A percentile compares a stretch with the other conserved stretches of the same genome.
These are phyloP conservation scores for Monocercomonoides exilis DNA, from an alignment of 78 protist genomes.

Conservation along the genomic window DNA sequence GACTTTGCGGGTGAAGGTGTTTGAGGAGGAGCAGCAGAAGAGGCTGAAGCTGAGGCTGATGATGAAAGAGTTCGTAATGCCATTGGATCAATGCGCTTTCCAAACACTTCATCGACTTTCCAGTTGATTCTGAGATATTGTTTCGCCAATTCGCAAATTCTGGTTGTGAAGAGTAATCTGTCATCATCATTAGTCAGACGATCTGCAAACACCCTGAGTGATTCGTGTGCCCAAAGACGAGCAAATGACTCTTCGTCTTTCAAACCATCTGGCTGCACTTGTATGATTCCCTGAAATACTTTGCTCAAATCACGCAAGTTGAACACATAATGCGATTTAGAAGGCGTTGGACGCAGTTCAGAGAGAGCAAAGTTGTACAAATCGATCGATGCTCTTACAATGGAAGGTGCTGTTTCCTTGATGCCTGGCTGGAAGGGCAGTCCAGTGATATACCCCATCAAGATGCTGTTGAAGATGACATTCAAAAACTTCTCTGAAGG, in stretches of 20 bases:
- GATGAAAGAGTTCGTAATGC: too few relatives aligned
- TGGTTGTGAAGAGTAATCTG: neutral
- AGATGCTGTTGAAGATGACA: slow-evolving; percentile 47
- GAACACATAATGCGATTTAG: slow-evolving; percentile 63
- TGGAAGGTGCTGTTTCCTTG: neutral
- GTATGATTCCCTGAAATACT: slow-evolving; percentile 36
- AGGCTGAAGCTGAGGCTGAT: too few relatives aligned
- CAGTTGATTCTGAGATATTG: neutral
- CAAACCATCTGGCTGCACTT: neutral
- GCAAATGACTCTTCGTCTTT: neutral
- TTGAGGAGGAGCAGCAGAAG: too few relatives aligned
- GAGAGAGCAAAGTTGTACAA: neutral
- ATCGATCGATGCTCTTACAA: neutral
- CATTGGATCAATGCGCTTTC: too few relatives aligned
- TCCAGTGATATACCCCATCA: slow-evolving; percentile 38
- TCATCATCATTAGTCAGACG: slow-evolving; percentile 49
- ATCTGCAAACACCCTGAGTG: slow-evolving; percentile 59
- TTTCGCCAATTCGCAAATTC: neutral
- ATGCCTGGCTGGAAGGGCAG: neutral
- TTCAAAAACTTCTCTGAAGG: slow-evolving; percentile 32
- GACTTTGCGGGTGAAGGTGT: too few relatives aligned
- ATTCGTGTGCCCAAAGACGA: slow-evolving; percentile 60
- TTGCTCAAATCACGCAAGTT: slow-evolving; percentile 58
- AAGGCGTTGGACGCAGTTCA: slow-evolving; percentile 56
- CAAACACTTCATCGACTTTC: neutral